phyloP scores from a whole-genome alignment of 306 rosid species.

The Fagus sylvatica region DNA sequence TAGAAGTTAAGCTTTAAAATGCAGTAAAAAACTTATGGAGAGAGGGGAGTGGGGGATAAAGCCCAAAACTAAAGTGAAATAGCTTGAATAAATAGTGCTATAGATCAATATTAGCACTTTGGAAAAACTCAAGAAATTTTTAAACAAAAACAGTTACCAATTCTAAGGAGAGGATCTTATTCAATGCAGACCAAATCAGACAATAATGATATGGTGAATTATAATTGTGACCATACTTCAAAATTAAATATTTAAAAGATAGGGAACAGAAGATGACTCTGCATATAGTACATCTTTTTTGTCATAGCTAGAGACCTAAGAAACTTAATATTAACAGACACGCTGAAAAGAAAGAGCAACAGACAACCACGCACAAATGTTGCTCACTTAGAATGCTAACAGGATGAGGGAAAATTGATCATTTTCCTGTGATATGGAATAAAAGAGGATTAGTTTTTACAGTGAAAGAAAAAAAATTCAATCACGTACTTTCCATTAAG shows the following conservation, averaged over 20 bases:
- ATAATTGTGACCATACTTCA: not conserved
- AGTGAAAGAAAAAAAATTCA: not conserved
- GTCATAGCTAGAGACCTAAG: too few species aligned
- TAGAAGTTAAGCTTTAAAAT: not conserved
- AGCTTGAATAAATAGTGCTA: too few species aligned
- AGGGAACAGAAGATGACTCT: too few species aligned
- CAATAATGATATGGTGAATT: not conserved
- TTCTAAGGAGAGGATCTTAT: not conserved
- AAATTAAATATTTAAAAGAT: not conserved
- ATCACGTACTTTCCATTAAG: slow-evolving; percentile 76
- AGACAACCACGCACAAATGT: not conserved
- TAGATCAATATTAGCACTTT: too few species aligned
- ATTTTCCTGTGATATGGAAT: not conserved
- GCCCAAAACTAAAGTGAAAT: too few species aligned
- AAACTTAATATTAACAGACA: too few species aligned
- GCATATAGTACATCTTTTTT: too few species aligned
- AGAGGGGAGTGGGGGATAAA: too few species aligned
- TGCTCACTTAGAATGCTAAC: not conserved
- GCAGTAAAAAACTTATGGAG: too few species aligned
- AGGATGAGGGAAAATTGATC: not conserved
- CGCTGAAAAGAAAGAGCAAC: too few species aligned
- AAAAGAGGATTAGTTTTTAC: not conserved
- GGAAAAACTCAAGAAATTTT: too few species aligned
- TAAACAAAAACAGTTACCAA: too few species aligned
- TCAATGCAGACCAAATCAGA: not conserved